These are phyloP conservation scores for Wallacemonas rigidus DNA, from an alignment of 208 protist genomes.

Conservation along the genomic window DNA sequence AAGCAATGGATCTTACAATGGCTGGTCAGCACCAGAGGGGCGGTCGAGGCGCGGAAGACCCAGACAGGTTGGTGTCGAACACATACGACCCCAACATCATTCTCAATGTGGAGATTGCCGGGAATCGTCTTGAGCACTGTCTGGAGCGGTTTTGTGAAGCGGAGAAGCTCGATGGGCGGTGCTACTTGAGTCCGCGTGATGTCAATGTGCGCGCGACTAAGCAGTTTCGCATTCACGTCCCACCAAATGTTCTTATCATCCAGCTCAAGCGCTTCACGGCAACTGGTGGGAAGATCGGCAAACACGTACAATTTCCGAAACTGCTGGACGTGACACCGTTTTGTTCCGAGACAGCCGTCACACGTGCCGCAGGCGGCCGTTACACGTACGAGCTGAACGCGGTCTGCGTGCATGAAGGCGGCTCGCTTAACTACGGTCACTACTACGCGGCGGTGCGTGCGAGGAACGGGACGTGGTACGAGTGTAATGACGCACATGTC, in stretches of 20 bases:
- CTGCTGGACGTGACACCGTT: slow-evolving; percentile 63
- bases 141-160: slow-evolving; percentile 70
- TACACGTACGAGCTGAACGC: slow-evolving; percentile 86
- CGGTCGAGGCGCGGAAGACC: slow-evolving; percentile 16
- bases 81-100: slow-evolving; percentile 89
- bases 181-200: slow-evolving; percentile 75
- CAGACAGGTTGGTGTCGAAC: slow-evolving; percentile 61
- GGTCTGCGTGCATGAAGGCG: slow-evolving; percentile 88
- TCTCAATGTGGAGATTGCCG: slow-evolving; percentile 72
- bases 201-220: slow-evolving; percentile 81
- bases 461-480: slow-evolving; percentile 84
- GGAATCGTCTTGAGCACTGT: slow-evolving; percentile 76
- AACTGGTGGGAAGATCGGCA: slow-evolving; percentile 66
- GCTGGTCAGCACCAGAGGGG: slow-evolving; percentile 21
- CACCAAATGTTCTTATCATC: slow-evolving; percentile 83
- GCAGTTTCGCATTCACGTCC: slow-evolving; percentile 76
- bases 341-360: slow-evolving; percentile 34
- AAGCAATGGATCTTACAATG: slow-evolving; percentile 76
- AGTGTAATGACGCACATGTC: slow-evolving; percentile 85
- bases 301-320: slow-evolving; percentile 67
- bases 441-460: slow-evolving; percentile 90
- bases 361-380: slow-evolving; percentile 3
- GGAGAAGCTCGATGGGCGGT: slow-evolving; percentile 73
- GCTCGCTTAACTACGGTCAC: slow-evolving; percentile 82
- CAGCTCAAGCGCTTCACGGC: slow-evolving; percentile 89